Percentiles rank a stretch among this genome's conserved stretches.
Conservation (phyloP, 805 yeast species). For the Teunomyces funiuensis region DNA sequence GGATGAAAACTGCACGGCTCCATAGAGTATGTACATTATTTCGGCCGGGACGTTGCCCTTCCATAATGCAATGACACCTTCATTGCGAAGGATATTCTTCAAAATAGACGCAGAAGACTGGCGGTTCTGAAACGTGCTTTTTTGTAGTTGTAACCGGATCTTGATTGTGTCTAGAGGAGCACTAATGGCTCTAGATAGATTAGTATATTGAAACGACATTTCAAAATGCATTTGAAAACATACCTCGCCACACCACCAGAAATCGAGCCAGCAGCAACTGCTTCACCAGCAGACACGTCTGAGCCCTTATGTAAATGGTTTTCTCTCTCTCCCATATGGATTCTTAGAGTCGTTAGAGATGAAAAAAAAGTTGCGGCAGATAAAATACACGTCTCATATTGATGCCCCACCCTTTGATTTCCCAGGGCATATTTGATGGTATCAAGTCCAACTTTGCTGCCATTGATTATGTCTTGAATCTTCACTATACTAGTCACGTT, state of each 20-base stretch:
- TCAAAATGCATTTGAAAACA: conserved; percentile 12
- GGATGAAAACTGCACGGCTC: conserved; percentile 79
- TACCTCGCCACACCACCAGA: conserved; percentile 60
- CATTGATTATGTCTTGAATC: conserved; percentile 31
- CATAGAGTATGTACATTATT: conserved; percentile 78
- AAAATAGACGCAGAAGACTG: conserved; percentile 26
- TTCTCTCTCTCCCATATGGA: conserved; percentile 12
- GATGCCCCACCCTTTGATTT: conserved; percentile 12
- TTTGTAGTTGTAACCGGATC: conserved; percentile 68
- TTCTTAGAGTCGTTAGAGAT: neutral
- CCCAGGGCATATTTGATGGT: conserved; percentile 7
- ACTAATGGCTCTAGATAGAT: conserved; percentile 48
- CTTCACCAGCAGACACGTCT: conserved; percentile 49
- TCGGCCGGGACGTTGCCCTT: conserved; percentile 95
- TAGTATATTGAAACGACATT: conserved; percentile 14
- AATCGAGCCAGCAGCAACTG: conserved; percentile 66
- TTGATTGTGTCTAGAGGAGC: conserved; percentile 83
- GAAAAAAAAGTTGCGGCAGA: neutral
- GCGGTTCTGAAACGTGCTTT: conserved; percentile 16
- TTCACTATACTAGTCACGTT: conserved; percentile 35
- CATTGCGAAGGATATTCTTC: conserved; percentile 49
- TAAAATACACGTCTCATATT: neutral
- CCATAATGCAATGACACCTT: conserved; percentile 83
- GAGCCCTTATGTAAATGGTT: conserved; percentile 54
- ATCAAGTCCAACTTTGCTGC: conserved; percentile 19